phyloP scores from a whole-genome alignment of 139 green algal genomes.

The Dunaliella primolecta region DNA sequence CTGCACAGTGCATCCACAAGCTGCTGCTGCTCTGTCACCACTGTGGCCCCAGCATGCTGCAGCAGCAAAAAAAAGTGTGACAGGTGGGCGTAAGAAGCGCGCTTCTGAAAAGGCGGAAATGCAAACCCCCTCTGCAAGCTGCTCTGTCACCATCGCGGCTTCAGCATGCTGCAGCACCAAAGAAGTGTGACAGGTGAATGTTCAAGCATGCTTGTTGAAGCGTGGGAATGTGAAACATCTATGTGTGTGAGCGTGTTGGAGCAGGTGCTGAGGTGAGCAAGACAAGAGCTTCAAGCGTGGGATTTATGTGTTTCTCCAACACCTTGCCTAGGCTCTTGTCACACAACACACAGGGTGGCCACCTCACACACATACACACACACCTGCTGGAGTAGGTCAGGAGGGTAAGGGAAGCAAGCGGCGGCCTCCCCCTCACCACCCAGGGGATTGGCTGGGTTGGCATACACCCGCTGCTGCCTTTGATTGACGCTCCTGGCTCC shows the following conservation, averaged over 20 bases:
- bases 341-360: neutral
- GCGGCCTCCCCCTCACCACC: neutral
- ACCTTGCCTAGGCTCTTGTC: too few species aligned
- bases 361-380: neutral
- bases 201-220: too few species aligned
- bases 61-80: neutral
- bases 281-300: too few species aligned
- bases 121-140: conserved; percentile 67
- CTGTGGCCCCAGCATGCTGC: conserved; percentile 6
- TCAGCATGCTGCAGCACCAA: neutral
- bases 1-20: conserved; percentile 67
- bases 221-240: too few species aligned
- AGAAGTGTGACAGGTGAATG: too few species aligned
- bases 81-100: too few species aligned
- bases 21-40: conserved; percentile 52
- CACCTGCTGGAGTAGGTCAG: conserved; percentile 19
- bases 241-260: too few species aligned
- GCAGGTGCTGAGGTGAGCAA: too few species aligned
- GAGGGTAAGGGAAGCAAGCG: conserved; percentile 19
- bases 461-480: neutral
- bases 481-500: neutral
- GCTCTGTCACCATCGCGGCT: conserved; percentile 47
- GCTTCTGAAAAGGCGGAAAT: too few species aligned
- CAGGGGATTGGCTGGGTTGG: neutral
- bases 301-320: too few species aligned